These are phyloP conservation scores for Echinosphaeria canescens DNA, from an alignment of 2,329 filamentous ascomycete species.

Conservation along the genomic window DNA sequence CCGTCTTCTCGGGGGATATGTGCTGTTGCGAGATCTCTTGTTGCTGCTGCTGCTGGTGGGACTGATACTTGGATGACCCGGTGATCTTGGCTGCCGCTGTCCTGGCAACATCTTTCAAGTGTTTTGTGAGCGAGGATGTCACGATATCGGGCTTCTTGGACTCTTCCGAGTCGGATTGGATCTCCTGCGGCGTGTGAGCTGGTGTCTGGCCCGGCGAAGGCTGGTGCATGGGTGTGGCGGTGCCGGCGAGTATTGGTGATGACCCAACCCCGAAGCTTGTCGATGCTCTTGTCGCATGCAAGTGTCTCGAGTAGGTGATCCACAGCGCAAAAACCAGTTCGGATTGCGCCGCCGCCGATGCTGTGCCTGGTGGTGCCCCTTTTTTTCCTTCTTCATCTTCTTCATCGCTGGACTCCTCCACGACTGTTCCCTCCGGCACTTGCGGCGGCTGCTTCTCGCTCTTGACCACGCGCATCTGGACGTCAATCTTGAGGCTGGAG, in stretches of 20 bases:
- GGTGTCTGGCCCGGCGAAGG: slow-evolving; percentile 56
- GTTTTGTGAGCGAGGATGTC: slow-evolving; percentile 26
- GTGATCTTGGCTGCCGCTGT: slow-evolving; percentile 31
- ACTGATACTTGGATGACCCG: too few species aligned
- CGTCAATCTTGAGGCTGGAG: slow-evolving; percentile 77
- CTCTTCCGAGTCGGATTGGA: slow-evolving; percentile 29
- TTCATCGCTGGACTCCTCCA: slow-evolving; percentile 18
- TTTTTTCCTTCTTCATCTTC: too few species aligned
- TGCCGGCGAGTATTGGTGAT: slow-evolving; percentile 38
- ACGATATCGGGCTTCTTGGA: slow-evolving; percentile 18
- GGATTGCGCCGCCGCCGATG: slow-evolving; percentile 29
- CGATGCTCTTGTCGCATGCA: slow-evolving; percentile 63
- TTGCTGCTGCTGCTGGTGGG: too few species aligned
- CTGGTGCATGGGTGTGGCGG: slow-evolving; percentile 53
- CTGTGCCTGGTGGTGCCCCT: too few species aligned
- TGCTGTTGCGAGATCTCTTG: too few species aligned
- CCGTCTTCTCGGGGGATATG: slow-evolving; percentile 13
- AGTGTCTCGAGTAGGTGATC: slow-evolving; percentile 89
- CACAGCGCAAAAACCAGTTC: slow-evolving; percentile 89
- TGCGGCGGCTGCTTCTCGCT: slow-evolving; percentile 46
- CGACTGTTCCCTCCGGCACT: slow-evolving; percentile 39
- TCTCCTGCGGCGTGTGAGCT: slow-evolving; percentile 31
- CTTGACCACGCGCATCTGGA: slow-evolving; percentile 91
- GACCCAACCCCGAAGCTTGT: slow-evolving; percentile 37
- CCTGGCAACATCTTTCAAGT: slow-evolving; percentile 32